Evolutionary conservation across 352 stramenopile species (phyloP), one percentile per base, ranked within the genome.

Genomic region (Pythium myriotylum): DNA sequence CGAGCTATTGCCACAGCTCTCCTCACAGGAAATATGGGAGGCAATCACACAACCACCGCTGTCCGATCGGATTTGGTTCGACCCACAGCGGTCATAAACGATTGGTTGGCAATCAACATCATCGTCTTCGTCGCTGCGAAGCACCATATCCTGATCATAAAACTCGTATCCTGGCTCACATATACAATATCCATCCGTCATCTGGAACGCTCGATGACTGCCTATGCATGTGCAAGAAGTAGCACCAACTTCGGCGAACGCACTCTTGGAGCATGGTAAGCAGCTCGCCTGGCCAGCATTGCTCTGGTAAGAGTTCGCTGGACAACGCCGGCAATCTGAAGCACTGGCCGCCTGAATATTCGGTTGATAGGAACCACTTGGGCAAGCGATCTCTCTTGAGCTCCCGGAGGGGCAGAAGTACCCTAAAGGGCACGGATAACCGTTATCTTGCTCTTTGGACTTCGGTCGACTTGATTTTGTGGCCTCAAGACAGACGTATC

Each of bases 91-190:
- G 32, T 90, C 72, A 54, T 96, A 97, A 14, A 97, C 91, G 23
- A 96, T 92, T 0, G 91, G 92, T 55, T 98, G 92, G 55, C 92
- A 98, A 57, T 97, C 89, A 2, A 94, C 81, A 13, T 88, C 72
- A 23, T 84, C 88, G 54, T 98, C 91, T 68, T 89, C 76, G 32
- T 94, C 85, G 45, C 79, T 92, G 10, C 82, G 73, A 10, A 91
- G 67, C 3, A 97, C 74, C 51, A 96, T 72, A 23, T 95, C 82
- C 50, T 85, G 70, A 53, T 97, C 91, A 55, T 96, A 97, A 51
- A 95, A 97, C 54, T 97, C 90, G 63, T 91, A 97, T 8, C 89
- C 88, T 13, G 92, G 89, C 53, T 94, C 76, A 42, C 92, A 98
- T 20, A 97, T 93, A 54, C 92, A 98, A 54, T 91, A 94, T 2